Percentiles rank a stretch among this genome's conserved stretches.
Evolutionary conservation across 2,329 filamentous ascomycete genomes (phyloP).

Genomic region (Neospermospora avenae): DNA sequence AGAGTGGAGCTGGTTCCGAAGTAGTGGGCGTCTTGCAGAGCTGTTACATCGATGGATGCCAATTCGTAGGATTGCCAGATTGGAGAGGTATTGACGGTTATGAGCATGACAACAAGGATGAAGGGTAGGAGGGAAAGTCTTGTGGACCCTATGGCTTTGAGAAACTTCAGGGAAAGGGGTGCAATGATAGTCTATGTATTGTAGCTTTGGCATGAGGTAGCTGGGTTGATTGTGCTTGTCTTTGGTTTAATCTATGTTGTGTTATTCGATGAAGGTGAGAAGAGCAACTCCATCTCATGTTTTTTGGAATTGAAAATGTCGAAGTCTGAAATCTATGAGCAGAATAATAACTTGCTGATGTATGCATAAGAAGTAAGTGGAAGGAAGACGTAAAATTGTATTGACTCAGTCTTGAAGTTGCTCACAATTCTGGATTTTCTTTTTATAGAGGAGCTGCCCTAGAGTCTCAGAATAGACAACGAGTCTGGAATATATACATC

Average conservation of each 20-base stretch:
- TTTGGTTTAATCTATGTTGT: too few species aligned
- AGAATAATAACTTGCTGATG: too few species aligned
- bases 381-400: background rate
- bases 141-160: background rate
- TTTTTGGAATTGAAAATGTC: too few species aligned
- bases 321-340: too few species aligned
- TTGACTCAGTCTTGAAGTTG: background rate
- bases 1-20: background rate
- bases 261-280: too few species aligned
- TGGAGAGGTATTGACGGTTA: slow-evolving; percentile 1
- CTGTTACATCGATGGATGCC: slow-evolving; percentile 8
- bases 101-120: slow-evolving; percentile 7
- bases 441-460: background rate
- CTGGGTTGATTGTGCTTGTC: background rate
- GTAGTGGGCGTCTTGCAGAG: background rate
- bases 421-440: background rate
- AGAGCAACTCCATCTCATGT: too few species aligned
- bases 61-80: slow-evolving; percentile 3
- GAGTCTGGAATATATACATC: too few species aligned
- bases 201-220: background rate
- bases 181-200: background rate
- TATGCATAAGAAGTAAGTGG: too few species aligned
- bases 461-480: background rate
- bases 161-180: background rate
- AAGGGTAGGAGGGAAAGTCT: background rate